Base-by-base conservation (phyloP, 305 asterid species). In the Petunia hybrid region DNA sequence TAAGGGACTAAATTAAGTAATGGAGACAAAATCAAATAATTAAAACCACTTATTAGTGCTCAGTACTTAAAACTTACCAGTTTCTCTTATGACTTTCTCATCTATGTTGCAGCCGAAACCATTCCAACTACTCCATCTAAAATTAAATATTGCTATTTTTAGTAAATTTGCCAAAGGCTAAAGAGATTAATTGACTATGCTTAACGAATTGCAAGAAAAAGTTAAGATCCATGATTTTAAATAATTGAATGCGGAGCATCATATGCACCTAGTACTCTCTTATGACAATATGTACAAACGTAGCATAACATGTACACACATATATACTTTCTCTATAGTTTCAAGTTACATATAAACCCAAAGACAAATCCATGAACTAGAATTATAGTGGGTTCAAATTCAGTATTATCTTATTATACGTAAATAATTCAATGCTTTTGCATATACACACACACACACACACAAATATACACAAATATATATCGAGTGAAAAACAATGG, bases 41-140 rank as follows among this genome's bases (percentile, higher is more conserved):
- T 4, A 68, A 68, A 57, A 10, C 31, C 12, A 16, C 61, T 38
- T 57, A 57, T 31, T 5, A 51, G 31, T 22, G 31, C 31, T 5
- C 62, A 57, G 35, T 57, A 57, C 0, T 57, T 57, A 57, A 14
- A 0, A 57, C 51, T 77, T 57, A 91, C 97, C 97, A 40, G 94
- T 91, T 85, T 92, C 91, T 79, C 84, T 87, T 41, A 93, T 91
- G 85, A 93, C 75, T 63, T 83, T 82, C 86, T 93, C 98, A 7
- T 92, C 87, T 38, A 93, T 90, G 85, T 82, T 61, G 82, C 97
- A 92, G 7, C 80, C 85, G 69, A 93, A 93, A 80, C 91, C 95
- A 66, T 93, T 93, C 95, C 98, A 93, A 84, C 97, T 93, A 83
- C 89, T 93, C 98, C 98, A 93, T 82, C 98, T 93, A 8, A 48